These are phyloP conservation scores for Stentor roeselii DNA, from an alignment of 73 alveolate species.

Conservation along the genomic window DNA sequence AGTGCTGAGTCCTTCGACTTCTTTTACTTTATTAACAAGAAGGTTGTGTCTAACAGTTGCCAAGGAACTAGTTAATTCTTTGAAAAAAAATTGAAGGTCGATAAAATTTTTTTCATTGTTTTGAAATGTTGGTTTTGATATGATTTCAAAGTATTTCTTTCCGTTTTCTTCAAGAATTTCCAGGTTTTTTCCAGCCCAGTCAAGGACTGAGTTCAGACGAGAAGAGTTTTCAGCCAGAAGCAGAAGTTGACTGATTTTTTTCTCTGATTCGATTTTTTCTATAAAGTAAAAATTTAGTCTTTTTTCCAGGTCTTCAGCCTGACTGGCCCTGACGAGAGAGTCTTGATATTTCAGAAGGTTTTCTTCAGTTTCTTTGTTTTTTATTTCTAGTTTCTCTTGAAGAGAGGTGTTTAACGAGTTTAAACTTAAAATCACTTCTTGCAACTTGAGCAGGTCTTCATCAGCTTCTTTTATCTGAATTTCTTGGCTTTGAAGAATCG, in stretches of 20 bases:
- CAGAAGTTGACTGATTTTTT: neutral
- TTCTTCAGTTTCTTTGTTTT: neutral
- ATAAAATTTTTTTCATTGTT: neutral
- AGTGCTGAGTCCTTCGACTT: neutral
- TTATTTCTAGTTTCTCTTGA: neutral
- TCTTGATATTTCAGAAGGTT: neutral
- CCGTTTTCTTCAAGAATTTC: neutral
- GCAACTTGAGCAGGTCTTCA: neutral
- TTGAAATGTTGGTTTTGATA: neutral
- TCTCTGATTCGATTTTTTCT: neutral
- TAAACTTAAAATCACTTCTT: neutral
- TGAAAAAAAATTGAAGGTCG: neutral
- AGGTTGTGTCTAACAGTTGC: neutral
- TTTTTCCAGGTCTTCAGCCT: constrained; percentile 14
- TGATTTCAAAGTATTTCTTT: neutral
- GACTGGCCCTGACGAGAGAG: neutral
- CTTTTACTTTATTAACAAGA: neutral
- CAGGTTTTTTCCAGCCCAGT: neutral
- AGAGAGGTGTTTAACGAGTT: neutral
- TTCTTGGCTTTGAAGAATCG: neutral
- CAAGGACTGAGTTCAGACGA: neutral
- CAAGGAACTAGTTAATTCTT: neutral
- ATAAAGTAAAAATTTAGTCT: neutral
- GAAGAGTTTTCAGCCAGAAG: neutral
- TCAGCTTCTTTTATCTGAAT: neutral